Conservation (phyloP, 176 grass and related monocot genomes). For the Oryza coarctata region DNA sequence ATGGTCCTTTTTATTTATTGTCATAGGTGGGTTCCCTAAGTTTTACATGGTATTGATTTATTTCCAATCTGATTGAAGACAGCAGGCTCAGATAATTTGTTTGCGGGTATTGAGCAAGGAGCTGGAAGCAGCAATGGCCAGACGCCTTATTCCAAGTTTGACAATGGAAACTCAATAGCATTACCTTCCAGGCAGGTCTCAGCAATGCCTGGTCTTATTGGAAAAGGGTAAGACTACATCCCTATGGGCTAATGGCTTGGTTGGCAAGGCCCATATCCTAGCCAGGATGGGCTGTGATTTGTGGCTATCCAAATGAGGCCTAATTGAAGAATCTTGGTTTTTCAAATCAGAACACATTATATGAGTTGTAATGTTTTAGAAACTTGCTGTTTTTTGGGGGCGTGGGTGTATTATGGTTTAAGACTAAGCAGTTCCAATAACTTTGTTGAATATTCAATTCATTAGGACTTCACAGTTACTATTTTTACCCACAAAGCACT, state of each 20-base stretch:
- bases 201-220: slow-evolving; percentile 56
- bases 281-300: not conserved
- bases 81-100: slow-evolving; percentile 40
- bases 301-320: too few species aligned
- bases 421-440: not conserved
- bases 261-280: not conserved
- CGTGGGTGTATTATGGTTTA: not conserved
- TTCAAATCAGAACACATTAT: not conserved
- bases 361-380: slow-evolving; percentile 8
- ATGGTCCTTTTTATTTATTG: not conserved
- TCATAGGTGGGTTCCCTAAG: not conserved
- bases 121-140: slow-evolving; percentile 55
- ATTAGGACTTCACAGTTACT: not conserved
- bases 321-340: slow-evolving; percentile 13
- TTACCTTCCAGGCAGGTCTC: slow-evolving; percentile 50
- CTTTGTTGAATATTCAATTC: not conserved
- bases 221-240: slow-evolving; percentile 71
- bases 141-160: slow-evolving; percentile 48
- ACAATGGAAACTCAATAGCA: slow-evolving; percentile 47
- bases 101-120: slow-evolving; percentile 49
- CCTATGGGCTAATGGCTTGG: not conserved
- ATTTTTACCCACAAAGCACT: not conserved
- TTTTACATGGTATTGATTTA: slow-evolving; percentile 29
- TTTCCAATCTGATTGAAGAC: slow-evolving; percentile 40
- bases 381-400: not conserved